These are phyloP conservation scores for Puccinia triticina DNA, from an alignment of 1,284 basidiomycete genomes.

Conservation along the genomic window DNA sequence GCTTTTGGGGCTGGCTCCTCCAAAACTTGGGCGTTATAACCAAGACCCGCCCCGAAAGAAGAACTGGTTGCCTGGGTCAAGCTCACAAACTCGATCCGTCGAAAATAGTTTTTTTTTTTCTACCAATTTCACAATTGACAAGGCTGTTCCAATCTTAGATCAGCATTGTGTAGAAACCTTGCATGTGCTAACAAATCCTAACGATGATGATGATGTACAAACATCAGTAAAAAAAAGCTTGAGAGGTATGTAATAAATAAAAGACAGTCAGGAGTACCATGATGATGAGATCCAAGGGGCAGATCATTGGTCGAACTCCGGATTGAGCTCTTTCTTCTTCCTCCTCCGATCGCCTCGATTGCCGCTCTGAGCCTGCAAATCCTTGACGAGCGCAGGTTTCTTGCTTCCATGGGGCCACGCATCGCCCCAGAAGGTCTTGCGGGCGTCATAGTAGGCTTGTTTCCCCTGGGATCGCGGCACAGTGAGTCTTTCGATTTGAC, in stretches of 20 bases:
- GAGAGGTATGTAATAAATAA: neutral
- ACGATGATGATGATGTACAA: no score
- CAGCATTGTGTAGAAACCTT: no score
- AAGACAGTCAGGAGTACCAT: neutral
- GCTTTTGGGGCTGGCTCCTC: no score
- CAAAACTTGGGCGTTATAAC: no score
- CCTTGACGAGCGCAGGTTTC: conserved; percentile 28
- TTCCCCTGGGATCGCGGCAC: conserved; percentile 90
- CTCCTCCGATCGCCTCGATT: conserved; percentile 41
- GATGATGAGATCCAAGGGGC: neutral
- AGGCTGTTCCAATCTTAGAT: no score
- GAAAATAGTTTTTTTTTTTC: no score
- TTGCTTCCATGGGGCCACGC: conserved; percentile 75
- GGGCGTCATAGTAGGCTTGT: conserved; percentile 90
- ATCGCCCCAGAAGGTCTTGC: conserved; percentile 91
- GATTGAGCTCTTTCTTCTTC: conserved; percentile 31
- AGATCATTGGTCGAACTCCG: neutral
- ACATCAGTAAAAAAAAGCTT: neutral
- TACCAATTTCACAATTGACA: no score
- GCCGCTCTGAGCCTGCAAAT: conserved; percentile 10
- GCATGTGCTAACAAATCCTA: no score
- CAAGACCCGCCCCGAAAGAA: no score
- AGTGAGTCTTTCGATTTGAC: conserved; percentile 84
- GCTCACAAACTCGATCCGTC: no score
- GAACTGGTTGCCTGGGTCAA: no score